Base-by-base conservation (phyloP, 2,329 filamentous ascomycete species). In the Botryotinia calthae region DNA sequence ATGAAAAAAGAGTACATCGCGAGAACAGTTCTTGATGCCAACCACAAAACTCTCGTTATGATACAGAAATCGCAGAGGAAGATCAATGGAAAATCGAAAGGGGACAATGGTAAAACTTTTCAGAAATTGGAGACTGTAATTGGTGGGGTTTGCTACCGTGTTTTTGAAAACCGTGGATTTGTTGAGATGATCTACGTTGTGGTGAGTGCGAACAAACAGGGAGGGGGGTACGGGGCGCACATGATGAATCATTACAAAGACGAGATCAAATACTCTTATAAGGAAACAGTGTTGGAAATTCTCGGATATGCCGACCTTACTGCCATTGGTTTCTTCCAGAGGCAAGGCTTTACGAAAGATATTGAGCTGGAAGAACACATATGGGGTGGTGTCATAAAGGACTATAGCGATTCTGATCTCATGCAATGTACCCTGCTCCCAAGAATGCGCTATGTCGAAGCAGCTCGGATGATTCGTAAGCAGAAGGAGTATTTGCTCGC, bases 241-340 rank as follows among this genome's bases (percentile, higher is more conserved):
- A 31, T 68, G n/a, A 22, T 68, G 37, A 68, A 68, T 12, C 48
- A 56, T 48, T 68, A 56, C 51, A 68, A 68, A 42, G 65, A 68
- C n/a, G 48, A 56, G 20, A 40, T 68, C 12, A 68, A 68, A 42
- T 68, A 51, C 7, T 42, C 37, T 7, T 56, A 31, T 18, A 51
- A 12, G 34, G 65, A 68, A n/a, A 31, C 16, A 31, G 51, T 68
- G 25, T 42, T 68, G 65, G 65, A 68, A 9, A 42, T 68, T 10
- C n/a, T 68, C 34, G 37, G 48, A 31, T 68, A 68, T 42, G 48
- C 46, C 10, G 65, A 68, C 14, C n/a, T 28, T 18, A 56, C 51
- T 56, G 65, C 65, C 7, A 7, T 56, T 5, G 65, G 65, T 28
- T 68, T 68, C 65, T 68, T 68, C 12, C 40, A 56, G 31, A 68